These are phyloP conservation scores for Neurospora sp. DNA, from an alignment of 495 filamentous ascomycete genomes.

Conservation along the genomic window DNA sequence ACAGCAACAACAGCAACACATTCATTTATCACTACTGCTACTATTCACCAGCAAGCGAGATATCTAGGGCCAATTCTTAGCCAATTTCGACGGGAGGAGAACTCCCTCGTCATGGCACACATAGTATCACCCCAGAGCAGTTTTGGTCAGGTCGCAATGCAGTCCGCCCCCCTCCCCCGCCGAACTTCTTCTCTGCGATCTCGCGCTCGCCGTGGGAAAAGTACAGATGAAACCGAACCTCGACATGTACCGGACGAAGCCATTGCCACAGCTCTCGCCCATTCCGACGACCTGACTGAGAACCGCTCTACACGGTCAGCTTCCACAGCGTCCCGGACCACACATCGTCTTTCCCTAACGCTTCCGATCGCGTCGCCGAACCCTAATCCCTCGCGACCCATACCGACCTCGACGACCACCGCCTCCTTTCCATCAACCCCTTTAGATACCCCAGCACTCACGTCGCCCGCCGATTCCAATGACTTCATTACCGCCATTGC, in stretches of 20 bases:
- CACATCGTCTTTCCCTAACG: slow-evolving; percentile 71
- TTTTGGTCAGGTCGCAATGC: slow-evolving; percentile 17
- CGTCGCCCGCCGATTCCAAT: slow-evolving; percentile 54
- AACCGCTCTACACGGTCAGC: slow-evolving; percentile 44
- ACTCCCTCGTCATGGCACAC: slow-evolving; percentile 13
- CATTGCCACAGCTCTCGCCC: slow-evolving; percentile 13
- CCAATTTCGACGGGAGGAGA: slow-evolving; percentile 1
- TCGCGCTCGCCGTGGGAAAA: slow-evolving; percentile 4
- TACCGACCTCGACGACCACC: slow-evolving; percentile 28
- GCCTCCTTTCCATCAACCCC: slow-evolving; percentile 39
- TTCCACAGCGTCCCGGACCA: slow-evolving; percentile 48
- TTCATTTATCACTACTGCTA: slow-evolving; percentile 6
- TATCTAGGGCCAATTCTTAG: not conserved
- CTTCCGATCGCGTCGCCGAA: slow-evolving; percentile 53
- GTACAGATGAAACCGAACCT: slow-evolving; percentile 11
- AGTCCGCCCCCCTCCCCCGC: slow-evolving; percentile 8
- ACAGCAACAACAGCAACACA: slow-evolving; percentile 2
- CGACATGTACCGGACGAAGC: slow-evolving; percentile 13
- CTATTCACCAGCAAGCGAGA: not conserved
- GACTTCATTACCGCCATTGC: slow-evolving; percentile 83
- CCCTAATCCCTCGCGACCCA: slow-evolving; percentile 30
- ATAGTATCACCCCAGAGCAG: slow-evolving; percentile 19
- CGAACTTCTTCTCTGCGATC: slow-evolving; percentile 4
- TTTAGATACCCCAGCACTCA: slow-evolving; percentile 27
- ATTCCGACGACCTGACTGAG: slow-evolving; percentile 15